Evolutionary conservation across 148 eudicot genomes (phyloP).

Genomic region (Polygonum aviculare): DNA sequence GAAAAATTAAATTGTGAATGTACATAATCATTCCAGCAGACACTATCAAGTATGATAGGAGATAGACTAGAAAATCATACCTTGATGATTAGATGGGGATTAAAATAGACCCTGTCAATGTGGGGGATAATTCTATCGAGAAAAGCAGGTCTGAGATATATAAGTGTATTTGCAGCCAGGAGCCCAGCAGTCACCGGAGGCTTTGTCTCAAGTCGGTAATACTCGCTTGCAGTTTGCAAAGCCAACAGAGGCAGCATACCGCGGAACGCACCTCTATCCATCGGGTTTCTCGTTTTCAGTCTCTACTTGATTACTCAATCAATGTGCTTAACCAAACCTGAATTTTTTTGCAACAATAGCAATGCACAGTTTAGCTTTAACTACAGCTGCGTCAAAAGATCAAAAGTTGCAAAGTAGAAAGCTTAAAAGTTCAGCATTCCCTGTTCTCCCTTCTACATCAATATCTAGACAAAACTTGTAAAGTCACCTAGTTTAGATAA

Average conservation of each 20-base stretch:
- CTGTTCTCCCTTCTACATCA: neutral
- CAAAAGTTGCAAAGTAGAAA: neutral
- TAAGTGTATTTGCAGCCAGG: conserved; percentile 40
- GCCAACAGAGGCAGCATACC: conserved; percentile 39
- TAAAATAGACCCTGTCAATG: conserved; percentile 33
- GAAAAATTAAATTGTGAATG: neutral
- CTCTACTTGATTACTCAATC: neutral
- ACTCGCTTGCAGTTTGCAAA: conserved; percentile 29
- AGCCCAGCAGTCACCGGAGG: conserved; percentile 45
- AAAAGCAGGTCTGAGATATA: conserved; percentile 41
- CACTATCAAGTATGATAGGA: neutral
- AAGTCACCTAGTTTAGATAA: neutral
- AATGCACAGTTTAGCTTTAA: neutral
- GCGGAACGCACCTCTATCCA: conserved; percentile 31
- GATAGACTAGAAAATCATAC: conserved; percentile 12
- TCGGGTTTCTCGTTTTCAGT: conserved; percentile 6
- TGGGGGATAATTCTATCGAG: conserved; percentile 26
- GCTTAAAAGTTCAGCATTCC: neutral
- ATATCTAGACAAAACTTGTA: neutral
- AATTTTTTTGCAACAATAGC: neutral
- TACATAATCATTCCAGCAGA: neutral
- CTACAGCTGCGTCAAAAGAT: neutral
- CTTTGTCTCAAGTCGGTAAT: conserved; percentile 34
- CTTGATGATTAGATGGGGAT: conserved; percentile 36
- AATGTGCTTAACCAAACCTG: neutral